Evolutionary conservation across 1,284 basidiomycete species (phyloP).

Genomic region (Thelephora terrestris): DNA sequence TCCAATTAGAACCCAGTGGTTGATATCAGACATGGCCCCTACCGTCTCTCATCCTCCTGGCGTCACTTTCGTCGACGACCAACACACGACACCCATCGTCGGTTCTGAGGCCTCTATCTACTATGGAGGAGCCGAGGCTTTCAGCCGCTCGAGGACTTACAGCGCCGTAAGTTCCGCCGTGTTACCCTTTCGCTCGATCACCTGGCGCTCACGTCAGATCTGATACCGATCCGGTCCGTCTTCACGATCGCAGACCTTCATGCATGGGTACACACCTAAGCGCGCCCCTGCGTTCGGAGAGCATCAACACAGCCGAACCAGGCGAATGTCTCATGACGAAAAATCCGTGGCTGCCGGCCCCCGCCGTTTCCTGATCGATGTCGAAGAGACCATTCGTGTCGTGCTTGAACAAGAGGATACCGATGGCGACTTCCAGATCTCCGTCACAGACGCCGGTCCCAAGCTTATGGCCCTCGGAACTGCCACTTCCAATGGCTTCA

Average conservation of each 20-base stretch:
- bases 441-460: conserved; percentile 92
- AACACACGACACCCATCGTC: conserved; percentile 30
- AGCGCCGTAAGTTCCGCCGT: conserved; percentile 48
- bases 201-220: conserved; percentile 5
- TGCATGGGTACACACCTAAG: conserved; percentile 49
- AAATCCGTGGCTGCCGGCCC: conserved; percentile 54
- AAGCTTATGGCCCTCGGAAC: conserved; percentile 96
- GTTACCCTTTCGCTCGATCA: conserved; percentile 5
- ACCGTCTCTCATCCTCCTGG: conserved; percentile 43
- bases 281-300: conserved; percentile 61
- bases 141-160: conserved; percentile 75
- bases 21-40: conserved; percentile 22
- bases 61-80: conserved; percentile 60
- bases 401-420: conserved; percentile 98
- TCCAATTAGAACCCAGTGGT: too few species aligned
- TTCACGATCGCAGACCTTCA: conserved; percentile 18
- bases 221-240: conserved; percentile 1
- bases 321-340: conserved; percentile 82
- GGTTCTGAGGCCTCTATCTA: conserved; percentile 72
- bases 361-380: conserved; percentile 91
- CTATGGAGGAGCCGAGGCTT: conserved; percentile 70
- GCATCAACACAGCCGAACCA: conserved; percentile 58
- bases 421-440: conserved; percentile 94
- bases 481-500: conserved; percentile 95
- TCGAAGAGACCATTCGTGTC: conserved; percentile 97